A percentile compares a stretch with the other conserved stretches of the same genome.
Conservation (phyloP, 306 rosid genomes). For the Adenanthera pavonina region DNA sequence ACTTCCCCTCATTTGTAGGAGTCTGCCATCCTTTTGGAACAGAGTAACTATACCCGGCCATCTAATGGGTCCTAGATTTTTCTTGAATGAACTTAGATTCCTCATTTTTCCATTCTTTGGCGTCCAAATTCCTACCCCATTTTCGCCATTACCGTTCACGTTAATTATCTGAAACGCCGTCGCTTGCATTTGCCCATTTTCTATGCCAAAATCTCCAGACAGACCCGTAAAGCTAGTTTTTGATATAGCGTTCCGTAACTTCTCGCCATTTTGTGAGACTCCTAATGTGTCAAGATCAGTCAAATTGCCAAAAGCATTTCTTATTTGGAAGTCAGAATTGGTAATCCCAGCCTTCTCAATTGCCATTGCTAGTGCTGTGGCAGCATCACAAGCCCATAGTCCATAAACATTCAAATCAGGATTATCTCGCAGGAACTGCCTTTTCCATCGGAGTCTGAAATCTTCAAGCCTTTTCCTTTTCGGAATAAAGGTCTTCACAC, state of each 20-base stretch:
- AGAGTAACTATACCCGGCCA: slow-evolving; percentile 53
- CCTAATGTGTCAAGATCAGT: slow-evolving; percentile 43
- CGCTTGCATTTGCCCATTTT: slow-evolving; percentile 30
- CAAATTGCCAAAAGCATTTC: not conserved
- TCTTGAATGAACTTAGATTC: not conserved
- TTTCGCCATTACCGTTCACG: slow-evolving; percentile 36
- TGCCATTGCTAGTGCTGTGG: slow-evolving; percentile 52
- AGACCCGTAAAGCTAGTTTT: slow-evolving; percentile 41
- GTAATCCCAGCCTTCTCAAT: slow-evolving; percentile 36
- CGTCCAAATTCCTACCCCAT: slow-evolving; percentile 30
- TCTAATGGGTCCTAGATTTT: slow-evolving; percentile 30
- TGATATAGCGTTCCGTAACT: slow-evolving; percentile 26
- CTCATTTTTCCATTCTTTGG: slow-evolving; percentile 6
- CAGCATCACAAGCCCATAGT: slow-evolving; percentile 56
- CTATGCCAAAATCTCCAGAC: slow-evolving; percentile 38
- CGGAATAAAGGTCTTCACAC: slow-evolving; percentile 41
- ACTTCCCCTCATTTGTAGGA: slow-evolving; percentile 30
- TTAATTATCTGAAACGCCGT: slow-evolving; percentile 41
- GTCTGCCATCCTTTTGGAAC: slow-evolving; percentile 52
- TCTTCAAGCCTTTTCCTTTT: slow-evolving; percentile 10
- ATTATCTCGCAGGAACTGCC: slow-evolving; percentile 27
- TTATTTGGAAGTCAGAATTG: not conserved
- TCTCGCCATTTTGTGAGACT: slow-evolving; percentile 38
- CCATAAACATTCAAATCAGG: slow-evolving; percentile 38
- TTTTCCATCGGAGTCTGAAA: slow-evolving; percentile 44